Evolutionary conservation across 768 basidiomycete genomes (phyloP).

Genomic region (Mycena rosella): DNA sequence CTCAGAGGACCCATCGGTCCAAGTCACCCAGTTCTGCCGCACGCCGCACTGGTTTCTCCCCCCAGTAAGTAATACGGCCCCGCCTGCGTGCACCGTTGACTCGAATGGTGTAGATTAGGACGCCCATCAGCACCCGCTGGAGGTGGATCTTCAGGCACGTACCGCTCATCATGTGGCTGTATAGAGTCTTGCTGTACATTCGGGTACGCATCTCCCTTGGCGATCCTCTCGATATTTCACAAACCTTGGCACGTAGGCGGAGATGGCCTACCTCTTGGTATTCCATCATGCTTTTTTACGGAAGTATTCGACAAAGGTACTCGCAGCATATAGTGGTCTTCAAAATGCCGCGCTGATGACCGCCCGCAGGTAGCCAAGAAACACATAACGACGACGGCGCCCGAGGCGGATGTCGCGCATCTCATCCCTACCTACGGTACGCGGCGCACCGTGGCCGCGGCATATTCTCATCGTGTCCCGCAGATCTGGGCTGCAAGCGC

Average conservation of each 20-base stretch:
- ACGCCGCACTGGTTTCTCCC: conserved; percentile 71
- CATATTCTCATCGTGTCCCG: background rate
- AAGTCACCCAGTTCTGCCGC: conserved; percentile 70
- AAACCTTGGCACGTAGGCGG: conserved; percentile 1
- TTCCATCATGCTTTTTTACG: too few relatives aligned
- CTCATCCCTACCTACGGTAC: conserved; percentile 65
- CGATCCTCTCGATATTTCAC: background rate
- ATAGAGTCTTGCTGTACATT: conserved; percentile 42
- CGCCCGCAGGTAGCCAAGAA: conserved; percentile 31
- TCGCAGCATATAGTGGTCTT: conserved; percentile 13
- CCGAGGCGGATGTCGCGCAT: conserved; percentile 56
- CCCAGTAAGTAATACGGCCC: conserved; percentile 54
- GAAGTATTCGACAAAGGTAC: conserved; percentile 21
- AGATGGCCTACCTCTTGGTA: conserved; percentile 16
- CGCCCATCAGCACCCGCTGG: too few relatives aligned
- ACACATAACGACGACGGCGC: conserved; percentile 57
- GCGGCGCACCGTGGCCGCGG: background rate
- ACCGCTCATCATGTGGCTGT: conserved; percentile 50
- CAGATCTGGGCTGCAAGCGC: conserved; percentile 21
- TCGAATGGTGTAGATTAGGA: background rate
- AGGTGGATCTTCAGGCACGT: conserved; percentile 59
- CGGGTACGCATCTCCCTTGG: conserved; percentile 22
- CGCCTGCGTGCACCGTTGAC: conserved; percentile 13
- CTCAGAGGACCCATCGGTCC: conserved; percentile 59
- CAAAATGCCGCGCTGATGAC: too few relatives aligned